Evolutionary conservation across 2,329 filamentous ascomycete species (phyloP), one percentile per base, ranked within the genome.

Genomic region (Magnaporthiopsis rhizophila): DNA sequence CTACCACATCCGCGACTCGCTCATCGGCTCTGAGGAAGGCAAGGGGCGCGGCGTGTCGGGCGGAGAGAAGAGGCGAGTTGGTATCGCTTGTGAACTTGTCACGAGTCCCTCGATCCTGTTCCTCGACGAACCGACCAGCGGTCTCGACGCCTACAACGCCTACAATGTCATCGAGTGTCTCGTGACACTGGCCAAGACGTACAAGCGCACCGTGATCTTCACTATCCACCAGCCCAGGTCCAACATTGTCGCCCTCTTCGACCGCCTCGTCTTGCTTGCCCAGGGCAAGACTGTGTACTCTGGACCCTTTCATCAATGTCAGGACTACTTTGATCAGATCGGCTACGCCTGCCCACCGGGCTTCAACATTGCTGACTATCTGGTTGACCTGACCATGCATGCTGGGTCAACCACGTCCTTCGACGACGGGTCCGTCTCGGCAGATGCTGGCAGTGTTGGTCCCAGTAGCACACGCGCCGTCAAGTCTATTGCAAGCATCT

Each of bases 311-410:
- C 81, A 85, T 1, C 88, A 88, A 68, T 99, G 95, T 73, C 95
- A 99, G 74, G 81, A 86, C 26, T 99, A 97, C 74, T 99, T 99
- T 71, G 92, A 97, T 72, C 84, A 87, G 60, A 88, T 97, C 66
- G 96, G 95, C 58, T 99, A 97, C 74, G 82, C 90, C 61, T 99
- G 96, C 72, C 95, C 95, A 13, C 89, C 93, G 30, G 96, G 96
- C 2, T 99, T 98, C 83, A 99, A 99, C 72, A 98, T 99, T 75
- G 95, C 95, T 4, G 95, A 99, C 74, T 99, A 97, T 72, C 85
- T 99, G 6, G 93, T 99, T 36, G 95, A 99, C 74, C 82, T 99
- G 57, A 98, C 95, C 0, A 98, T 99, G 94, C 95, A 99, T 74
- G 93, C 92, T 30, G 86, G 90, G 65, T 81, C 83, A 59, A 84